Base-by-base conservation (phyloP, 441 rosid species). In the Adansonia grandidieri region DNA sequence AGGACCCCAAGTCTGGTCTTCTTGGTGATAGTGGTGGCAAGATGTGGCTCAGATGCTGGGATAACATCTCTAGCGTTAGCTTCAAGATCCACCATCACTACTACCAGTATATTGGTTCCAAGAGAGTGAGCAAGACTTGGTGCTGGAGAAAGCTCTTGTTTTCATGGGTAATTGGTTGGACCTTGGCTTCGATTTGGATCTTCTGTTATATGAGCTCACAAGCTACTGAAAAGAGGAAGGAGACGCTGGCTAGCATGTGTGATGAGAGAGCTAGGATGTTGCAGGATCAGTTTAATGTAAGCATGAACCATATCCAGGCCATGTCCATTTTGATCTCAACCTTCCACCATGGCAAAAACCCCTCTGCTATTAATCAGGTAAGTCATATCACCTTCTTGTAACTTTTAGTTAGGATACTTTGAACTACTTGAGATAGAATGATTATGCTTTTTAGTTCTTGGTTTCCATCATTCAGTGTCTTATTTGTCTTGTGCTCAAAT, bases 221-320 rank as follows among this genome's bases (percentile, higher is more conserved):
- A 82, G 95, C 92, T 22, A 82, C 84, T 44, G 99, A 92, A 75
- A 93, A 88, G 83, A 86, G 97, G 91, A 93, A 85, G 79, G 98
- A 91, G 61, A 85, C 90, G 5, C 88, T 95, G 11, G 83, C 87
- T 51, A 92, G 96, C 64, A 93, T 95, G 98, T 95, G 98, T 74
- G 98, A 93, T 69, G 97, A 95, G 84, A 92, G 98, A 79, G 96
- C 98, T 74, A 88, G 98, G 85, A 93, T 95, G 98, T 81, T 95
- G 7, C 97, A 93, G 83, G 98, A 95, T 85, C 98, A 95, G 82
- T 95, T 95, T 83, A 95, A 95, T 84, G 98, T 95, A 28, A 95
- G 98, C 85, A 85, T 95, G 98, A 95, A 95, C 83, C 98, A 95
- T 86, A 88, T 95, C 42, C 98, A 95, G 78, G 98, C 97, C 47